Percentiles rank a stretch among this genome's conserved stretches.
Evolutionary conservation across 768 basidiomycete genomes (phyloP).

Genomic region (Imleria badia): DNA sequence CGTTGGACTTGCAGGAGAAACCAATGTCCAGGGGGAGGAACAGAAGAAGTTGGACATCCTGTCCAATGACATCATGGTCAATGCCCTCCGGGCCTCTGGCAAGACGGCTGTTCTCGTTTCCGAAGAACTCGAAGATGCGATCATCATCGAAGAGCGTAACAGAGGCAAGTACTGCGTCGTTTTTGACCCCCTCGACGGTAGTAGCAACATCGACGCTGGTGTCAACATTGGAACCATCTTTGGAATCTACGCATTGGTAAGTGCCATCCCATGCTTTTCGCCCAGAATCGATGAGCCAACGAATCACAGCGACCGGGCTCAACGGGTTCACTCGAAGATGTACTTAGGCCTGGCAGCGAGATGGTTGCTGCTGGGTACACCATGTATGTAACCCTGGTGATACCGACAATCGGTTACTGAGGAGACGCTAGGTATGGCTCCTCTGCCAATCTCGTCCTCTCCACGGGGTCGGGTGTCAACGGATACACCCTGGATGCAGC

Average conservation of each 20-base stretch:
- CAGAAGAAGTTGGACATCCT: conserved; percentile 99
- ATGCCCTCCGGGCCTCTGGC: conserved; percentile 92
- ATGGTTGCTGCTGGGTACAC: conserved; percentile 99
- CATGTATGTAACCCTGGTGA: conserved; percentile 57
- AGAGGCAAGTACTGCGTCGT: conserved; percentile 95
- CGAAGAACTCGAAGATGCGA: conserved; percentile 91
- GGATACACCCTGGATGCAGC: conserved; percentile 96
- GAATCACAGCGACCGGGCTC: conserved; percentile 65
- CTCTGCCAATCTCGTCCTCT: conserved; percentile 93
- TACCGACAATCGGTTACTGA: conserved; percentile 10
- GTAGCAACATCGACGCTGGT: conserved; percentile 97
- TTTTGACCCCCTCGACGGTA: conserved; percentile 96
- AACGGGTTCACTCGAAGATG: conserved; percentile 78
- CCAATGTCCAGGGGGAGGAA: conserved; percentile 97
- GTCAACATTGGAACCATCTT: conserved; percentile 98
- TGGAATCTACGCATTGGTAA: conserved; percentile 88
- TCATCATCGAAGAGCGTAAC: conserved; percentile 80
- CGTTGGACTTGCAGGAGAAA: conserved; percentile 95
- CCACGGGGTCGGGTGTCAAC: conserved; percentile 94
- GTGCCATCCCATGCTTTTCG: conserved; percentile 32
- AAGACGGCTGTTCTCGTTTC: conserved; percentile 97
- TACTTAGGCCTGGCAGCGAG: conserved; percentile 88
- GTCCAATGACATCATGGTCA: conserved; percentile 99
- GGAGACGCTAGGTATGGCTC: conserved; percentile 70
- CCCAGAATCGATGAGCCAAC: neutral